Conservation (phyloP, 768 basidiomycete species). For the Termitomyces sp. region DNA sequence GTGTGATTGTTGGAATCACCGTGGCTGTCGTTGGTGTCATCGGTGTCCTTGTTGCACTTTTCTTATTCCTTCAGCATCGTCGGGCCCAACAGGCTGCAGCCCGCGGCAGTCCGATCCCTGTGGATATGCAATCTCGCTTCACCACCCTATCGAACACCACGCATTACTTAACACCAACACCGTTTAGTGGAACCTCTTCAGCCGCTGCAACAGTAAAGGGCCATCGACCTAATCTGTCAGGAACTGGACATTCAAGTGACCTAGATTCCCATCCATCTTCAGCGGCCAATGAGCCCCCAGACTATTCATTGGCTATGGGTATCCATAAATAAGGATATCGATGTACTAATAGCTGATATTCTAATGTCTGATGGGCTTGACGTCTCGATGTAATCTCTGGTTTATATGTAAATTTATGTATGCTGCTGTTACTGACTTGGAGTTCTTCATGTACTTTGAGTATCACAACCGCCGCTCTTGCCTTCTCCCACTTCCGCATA, state of each 20-base stretch:
- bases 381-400: too few species aligned
- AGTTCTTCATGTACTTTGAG: too few species aligned
- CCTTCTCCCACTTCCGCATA: too few species aligned
- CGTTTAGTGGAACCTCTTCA: neutral
- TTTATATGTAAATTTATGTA: too few species aligned
- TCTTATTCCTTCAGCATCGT: constrained; percentile 9
- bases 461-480: too few species aligned
- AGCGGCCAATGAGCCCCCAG: neutral
- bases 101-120: neutral
- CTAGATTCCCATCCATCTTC: neutral
- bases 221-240: neutral
- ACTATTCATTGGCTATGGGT: neutral
- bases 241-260: neutral
- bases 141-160: neutral
- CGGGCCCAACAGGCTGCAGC: neutral
- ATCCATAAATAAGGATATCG: too few species aligned
- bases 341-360: too few species aligned
- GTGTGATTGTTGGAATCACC: constrained; percentile 7
- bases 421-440: too few species aligned
- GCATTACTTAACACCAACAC: neutral
- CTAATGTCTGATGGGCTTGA: too few species aligned
- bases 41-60: constrained; percentile 9
- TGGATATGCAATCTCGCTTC: neutral
- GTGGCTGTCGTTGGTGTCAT: constrained; percentile 2
- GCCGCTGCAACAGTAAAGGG: neutral